These are phyloP conservation scores for Stagonosporopsis vannaccii DNA, from an alignment of 2,329 filamentous ascomycete species.

Conservation along the genomic window DNA sequence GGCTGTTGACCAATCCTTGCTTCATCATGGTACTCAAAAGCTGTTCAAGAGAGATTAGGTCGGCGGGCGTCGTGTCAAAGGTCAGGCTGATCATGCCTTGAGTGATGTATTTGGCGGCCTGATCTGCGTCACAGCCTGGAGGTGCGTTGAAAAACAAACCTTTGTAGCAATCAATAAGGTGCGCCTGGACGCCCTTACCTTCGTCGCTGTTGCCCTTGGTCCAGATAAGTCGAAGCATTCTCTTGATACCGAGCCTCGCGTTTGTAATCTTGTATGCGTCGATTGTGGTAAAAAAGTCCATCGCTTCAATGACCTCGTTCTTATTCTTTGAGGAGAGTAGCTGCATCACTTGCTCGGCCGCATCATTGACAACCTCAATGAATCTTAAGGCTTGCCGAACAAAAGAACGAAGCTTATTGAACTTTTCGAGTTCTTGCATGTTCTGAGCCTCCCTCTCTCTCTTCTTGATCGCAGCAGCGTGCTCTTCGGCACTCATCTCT, in stretches of 20 bases:
- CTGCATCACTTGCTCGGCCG: conserved; percentile 82
- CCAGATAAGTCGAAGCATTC: conserved; percentile 98
- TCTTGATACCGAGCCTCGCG: conserved; percentile 87
- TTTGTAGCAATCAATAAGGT: conserved; percentile 96
- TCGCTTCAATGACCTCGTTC: conserved; percentile 97
- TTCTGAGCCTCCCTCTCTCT: conserved; percentile 87
- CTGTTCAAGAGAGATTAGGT: conserved; percentile 94
- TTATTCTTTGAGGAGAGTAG: conserved; percentile 95
- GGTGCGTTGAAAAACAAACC: conserved; percentile 96
- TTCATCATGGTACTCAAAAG: conserved; percentile 98
- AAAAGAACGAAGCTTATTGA: conserved; percentile 87
- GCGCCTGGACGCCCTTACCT: conserved; percentile 95
- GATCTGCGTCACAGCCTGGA: conserved; percentile 83
- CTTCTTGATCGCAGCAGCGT: conserved; percentile 75
- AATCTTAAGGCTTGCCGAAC: conserved; percentile 94
- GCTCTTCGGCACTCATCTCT: conserved; percentile 83
- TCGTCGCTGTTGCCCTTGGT: conserved; percentile 99
- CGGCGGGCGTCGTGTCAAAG: conserved; percentile 91
- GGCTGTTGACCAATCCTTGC: conserved; percentile 81
- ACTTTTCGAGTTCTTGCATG: conserved; percentile 83
- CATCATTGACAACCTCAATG: conserved; percentile 87
- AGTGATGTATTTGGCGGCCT: conserved; percentile 93
- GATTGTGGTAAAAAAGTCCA: conserved; percentile 96
- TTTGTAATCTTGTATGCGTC: conserved; percentile 97
- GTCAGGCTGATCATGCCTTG: conserved; percentile 99